Percentiles rank a stretch among this genome's conserved stretches.
phyloP scores from a whole-genome alignment of 2,329 filamentous ascomycete species.

The Trichoderma guizhouense region DNA sequence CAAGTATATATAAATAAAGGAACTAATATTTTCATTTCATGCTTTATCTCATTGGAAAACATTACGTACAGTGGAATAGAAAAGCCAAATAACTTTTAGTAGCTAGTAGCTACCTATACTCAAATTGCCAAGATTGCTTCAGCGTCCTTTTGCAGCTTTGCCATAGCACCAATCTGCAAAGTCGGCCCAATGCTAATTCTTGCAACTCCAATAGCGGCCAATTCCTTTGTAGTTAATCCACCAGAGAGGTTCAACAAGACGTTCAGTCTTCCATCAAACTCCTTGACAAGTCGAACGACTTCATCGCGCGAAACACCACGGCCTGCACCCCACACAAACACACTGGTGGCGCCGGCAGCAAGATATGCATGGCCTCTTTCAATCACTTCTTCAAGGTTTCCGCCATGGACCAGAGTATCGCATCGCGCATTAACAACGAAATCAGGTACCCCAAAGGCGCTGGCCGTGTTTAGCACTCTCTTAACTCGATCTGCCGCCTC shows the following conservation, averaged over 20 bases:
- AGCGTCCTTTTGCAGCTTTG: conserved; percentile 1
- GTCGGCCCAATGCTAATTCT: conserved; percentile 1
- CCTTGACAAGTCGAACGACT: not conserved
- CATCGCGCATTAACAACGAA: conserved; percentile 9
- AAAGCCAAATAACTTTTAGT: not conserved
- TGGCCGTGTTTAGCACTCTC: not conserved
- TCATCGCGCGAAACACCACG: not conserved
- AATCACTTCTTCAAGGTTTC: not conserved
- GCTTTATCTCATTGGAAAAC: not conserved
- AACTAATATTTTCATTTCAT: not conserved
- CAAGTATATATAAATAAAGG: not conserved
- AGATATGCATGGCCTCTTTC: conserved; percentile 1
- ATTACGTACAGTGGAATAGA: not conserved
- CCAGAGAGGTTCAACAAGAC: not conserved
- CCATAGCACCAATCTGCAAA: conserved; percentile 6
- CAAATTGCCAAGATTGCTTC: not conserved
- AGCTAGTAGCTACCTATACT: not conserved
- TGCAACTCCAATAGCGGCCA: conserved; percentile 1
- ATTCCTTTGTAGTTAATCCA: not conserved
- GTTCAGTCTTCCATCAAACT: conserved; percentile 4
- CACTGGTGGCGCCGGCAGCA: conserved; percentile 3
- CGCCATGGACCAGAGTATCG: not conserved
- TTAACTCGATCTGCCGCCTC: not conserved
- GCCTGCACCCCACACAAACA: conserved; percentile 5
- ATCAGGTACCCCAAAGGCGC: not conserved